Conservation (phyloP, 1,139 yeast species). For the Candida sanyaensis region DNA sequence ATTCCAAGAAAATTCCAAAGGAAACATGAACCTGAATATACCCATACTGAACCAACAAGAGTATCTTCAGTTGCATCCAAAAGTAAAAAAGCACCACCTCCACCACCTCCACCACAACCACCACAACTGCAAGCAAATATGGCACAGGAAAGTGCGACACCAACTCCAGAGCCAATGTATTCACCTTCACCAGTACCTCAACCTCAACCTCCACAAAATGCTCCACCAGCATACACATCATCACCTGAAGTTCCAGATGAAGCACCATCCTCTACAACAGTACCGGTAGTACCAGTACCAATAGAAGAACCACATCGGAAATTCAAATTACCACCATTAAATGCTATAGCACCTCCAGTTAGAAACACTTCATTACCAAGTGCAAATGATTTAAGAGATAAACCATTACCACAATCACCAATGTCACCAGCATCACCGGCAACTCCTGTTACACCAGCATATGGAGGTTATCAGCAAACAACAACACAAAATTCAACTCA, state of each 20-base stretch:
- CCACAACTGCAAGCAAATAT: constrained; percentile 37
- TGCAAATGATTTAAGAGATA: constrained; percentile 5
- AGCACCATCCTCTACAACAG: constrained; percentile 14
- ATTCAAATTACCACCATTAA: constrained; percentile 30
- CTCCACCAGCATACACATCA: constrained; percentile 15
- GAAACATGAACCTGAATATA: constrained; percentile 12
- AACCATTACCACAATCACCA: constrained; percentile 10
- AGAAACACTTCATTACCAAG: constrained; percentile 31
- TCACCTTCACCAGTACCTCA: constrained; percentile 16
- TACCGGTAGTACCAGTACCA: constrained; percentile 13
- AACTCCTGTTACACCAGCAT: constrained; percentile 6
- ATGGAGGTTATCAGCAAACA: constrained; percentile 4
- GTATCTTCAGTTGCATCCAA: constrained; percentile 17
- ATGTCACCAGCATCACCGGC: constrained; percentile 9
- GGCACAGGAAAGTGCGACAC: constrained; percentile 8
- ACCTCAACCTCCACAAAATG: constrained; percentile 3
- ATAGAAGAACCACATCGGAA: constrained; percentile 16
- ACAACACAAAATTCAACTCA: constrained; percentile 6
- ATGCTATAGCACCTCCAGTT: constrained; percentile 30
- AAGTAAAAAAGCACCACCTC: constrained; percentile 46
- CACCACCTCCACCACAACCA: constrained; percentile 49
- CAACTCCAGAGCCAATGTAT: constrained; percentile 12
- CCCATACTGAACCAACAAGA: constrained; percentile 13
- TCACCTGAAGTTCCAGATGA: constrained; percentile 8
- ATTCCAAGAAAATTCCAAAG: constrained; percentile 62